Evolutionary conservation across 2,329 filamentous ascomycete species (phyloP), one percentile per base, ranked within the genome.

Genomic region (Aquanectria penicillioides): DNA sequence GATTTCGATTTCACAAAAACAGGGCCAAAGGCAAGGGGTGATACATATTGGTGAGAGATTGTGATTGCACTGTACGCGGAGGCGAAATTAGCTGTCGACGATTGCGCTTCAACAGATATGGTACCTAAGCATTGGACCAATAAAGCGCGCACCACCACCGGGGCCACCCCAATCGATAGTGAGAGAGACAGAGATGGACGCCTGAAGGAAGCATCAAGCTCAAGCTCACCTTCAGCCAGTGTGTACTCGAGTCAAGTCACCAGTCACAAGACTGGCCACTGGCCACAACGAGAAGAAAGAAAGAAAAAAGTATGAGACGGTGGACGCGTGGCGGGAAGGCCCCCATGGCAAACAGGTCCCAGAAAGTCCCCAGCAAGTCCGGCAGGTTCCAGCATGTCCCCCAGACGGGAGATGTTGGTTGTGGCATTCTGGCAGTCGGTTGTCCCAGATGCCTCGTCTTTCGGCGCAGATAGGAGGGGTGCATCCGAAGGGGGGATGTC

Each of bases 271-370:
- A 33, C 18, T 33, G 34, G 18, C 34, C 17, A 20, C 4, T n/a
- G n/a, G n/a, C n/a, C n/a, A 37, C 37, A 23, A 22, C 31, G 28
- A 48, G 51, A 49, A 60, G 57, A 44, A 62, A 31, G 40, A 17
- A 17, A 25, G 12, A 25, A 25, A 41, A 18, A 22, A 31, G 48
- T 38, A 47, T 59, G 59, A 66, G 48, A 52, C 56, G 50, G n/a
- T 47, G 43, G 64, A 69, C 66, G 66, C 66, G 66, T 69, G 66
- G 66, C 66, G 66, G 59, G 55, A 65, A 58, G 60, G 61, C 49
- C 53, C 62, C 37, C n/a, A 34, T 41, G 48, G 28, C 29, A 22
- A 46, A 17, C 17, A 29, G 38, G 25, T 41, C 28, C 43, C 22
- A 28, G 23, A 40, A 6, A 15, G 47, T 50, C 29, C 49, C 49